Percentiles rank a stretch among this genome's conserved stretches.
These are phyloP conservation scores for Rhizophlyctis rosea DNA, from an alignment of 192 early-diverging fungal species.

Conservation along the genomic window DNA sequence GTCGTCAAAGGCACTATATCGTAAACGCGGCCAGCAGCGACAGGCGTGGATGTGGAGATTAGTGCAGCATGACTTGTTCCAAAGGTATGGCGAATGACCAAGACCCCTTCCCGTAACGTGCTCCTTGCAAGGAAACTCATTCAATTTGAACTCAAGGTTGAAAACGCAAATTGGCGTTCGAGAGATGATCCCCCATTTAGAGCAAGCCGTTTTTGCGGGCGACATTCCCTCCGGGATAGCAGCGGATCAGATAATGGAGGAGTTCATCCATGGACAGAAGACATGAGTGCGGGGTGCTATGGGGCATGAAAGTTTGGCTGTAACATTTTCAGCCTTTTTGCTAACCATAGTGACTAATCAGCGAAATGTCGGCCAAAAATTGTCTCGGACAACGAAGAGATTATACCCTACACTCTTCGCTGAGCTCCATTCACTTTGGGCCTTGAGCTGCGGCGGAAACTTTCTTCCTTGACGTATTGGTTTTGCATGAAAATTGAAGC, in stretches of 20 bases:
- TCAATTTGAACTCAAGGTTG: conserved; percentile 5
- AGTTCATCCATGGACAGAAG: conserved; percentile 9
- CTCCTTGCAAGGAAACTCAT: conserved; percentile 8
- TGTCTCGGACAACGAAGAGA: no score
- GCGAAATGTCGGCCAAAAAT: no score
- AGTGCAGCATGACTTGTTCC: conserved; percentile 60
- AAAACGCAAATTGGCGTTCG: conserved; percentile 5
- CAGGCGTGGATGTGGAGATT: conserved; percentile 71
- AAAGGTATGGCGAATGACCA: conserved; percentile 42
- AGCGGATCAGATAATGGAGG: conserved; percentile 16
- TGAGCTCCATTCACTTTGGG: no score
- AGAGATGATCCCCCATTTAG: conserved; percentile 4
- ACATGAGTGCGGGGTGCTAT: no score
- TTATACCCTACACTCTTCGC: no score
- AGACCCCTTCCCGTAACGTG: background rate
- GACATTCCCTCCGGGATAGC: conserved; percentile 14
- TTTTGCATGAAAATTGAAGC: no score
- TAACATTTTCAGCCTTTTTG: no score
- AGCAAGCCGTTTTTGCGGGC: conserved; percentile 7
- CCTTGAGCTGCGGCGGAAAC: no score
- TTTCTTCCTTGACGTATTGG: no score
- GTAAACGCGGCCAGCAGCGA: conserved; percentile 55
- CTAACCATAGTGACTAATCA: no score
- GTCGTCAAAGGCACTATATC: no score
- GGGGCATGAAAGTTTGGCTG: no score